Evolutionary conservation across 2,329 filamentous ascomycete genomes (phyloP), one percentile per base, ranked within the genome.

Genomic region (Trichophyton mentagrophytes): DNA sequence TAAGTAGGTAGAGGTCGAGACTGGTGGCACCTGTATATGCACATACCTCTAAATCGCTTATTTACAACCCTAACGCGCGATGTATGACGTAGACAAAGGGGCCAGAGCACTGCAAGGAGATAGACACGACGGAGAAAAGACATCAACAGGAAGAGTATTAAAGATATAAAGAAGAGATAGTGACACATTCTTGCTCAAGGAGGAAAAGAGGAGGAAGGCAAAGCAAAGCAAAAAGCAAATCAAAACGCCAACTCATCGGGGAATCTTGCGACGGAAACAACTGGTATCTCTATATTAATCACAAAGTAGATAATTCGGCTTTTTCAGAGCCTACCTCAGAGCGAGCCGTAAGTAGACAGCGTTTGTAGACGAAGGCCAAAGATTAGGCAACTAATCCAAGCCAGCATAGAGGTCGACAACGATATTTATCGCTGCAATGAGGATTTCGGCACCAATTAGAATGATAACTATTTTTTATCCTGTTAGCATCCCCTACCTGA

Each of bases 401-500:
- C 81, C 81, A 61, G 88, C 90, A 69, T 95, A 95, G 66, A 97
- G 72, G 73, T 97, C 93, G 38, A 97, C 93, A 33, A 96, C 82
- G 65, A 99, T 97, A 73, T 97, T 97, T 68, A 97, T 87, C 17
- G 84, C 88, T 1, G 91, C 91, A 56, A 97, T 90, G 6, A 96
- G 77, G 64, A 97, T 96, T 72, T 99, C 93, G 11, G 91, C 91
- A 6, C 91, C 92, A 69, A 99, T 96, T 57, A 99, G 84, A 22
- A 97, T 82, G 68, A 99, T 97, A 49, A 99, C 91, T 90, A 61
- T 56, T 58, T 5, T n/a, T 61, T 66, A 60, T 70, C 5, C 3
- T 0, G 67, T 53, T 22, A 61, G 60, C 57, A 13, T 47, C 33
- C 9, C 9, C 9, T 6, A 15, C 25, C 8, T 69, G 65, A 68